phyloP scores from a whole-genome alignment of 306 rosid species.

The Fagus sylvatica region DNA sequence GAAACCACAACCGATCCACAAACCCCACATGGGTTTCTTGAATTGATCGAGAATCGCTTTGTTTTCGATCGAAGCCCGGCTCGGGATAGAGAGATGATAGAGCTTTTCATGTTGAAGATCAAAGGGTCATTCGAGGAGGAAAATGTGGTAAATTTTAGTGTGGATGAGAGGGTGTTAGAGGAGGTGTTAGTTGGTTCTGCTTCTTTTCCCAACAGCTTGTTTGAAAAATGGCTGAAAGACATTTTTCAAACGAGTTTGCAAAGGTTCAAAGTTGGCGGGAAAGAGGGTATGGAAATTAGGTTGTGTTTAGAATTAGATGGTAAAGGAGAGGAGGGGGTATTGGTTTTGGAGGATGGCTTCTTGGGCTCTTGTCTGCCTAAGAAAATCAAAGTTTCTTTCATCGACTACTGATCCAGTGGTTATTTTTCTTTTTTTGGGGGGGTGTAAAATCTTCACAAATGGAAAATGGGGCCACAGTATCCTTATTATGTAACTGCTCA shows the following conservation, averaged over 20 bases:
- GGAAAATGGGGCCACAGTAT: slow-evolving; percentile 38
- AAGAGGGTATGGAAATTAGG: slow-evolving; percentile 68
- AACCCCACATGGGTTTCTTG: slow-evolving; percentile 50
- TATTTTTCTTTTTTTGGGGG: background rate
- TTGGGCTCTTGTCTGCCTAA: slow-evolving; percentile 82
- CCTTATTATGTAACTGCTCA: slow-evolving; percentile 57
- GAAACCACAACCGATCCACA: slow-evolving; percentile 42
- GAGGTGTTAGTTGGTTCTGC: slow-evolving; percentile 61
- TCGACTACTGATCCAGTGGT: slow-evolving; percentile 50
- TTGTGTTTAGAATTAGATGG: slow-evolving; percentile 90
- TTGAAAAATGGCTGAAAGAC: slow-evolving; percentile 88
- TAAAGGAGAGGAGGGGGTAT: slow-evolving; percentile 41
- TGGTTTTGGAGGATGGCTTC: slow-evolving; percentile 62
- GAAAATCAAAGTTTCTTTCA: slow-evolving; percentile 59
- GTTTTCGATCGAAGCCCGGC: slow-evolving; percentile 53
- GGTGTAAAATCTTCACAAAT: slow-evolving; percentile 34
- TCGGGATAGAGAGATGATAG: slow-evolving; percentile 47
- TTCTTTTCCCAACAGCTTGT: slow-evolving; percentile 71
- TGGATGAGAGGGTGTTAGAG: slow-evolving; percentile 76
- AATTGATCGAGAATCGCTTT: slow-evolving; percentile 48
- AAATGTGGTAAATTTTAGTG: slow-evolving; percentile 50
- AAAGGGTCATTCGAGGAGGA: slow-evolving; percentile 53
- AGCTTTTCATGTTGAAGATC: slow-evolving; percentile 54
- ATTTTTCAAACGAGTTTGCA: slow-evolving; percentile 71
- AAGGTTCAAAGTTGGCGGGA: slow-evolving; percentile 57